Evolutionary conservation across 1,284 basidiomycete species (phyloP), one percentile per base, ranked within the genome.

Genomic region (Cutaneotrichosporon mucoides): DNA sequence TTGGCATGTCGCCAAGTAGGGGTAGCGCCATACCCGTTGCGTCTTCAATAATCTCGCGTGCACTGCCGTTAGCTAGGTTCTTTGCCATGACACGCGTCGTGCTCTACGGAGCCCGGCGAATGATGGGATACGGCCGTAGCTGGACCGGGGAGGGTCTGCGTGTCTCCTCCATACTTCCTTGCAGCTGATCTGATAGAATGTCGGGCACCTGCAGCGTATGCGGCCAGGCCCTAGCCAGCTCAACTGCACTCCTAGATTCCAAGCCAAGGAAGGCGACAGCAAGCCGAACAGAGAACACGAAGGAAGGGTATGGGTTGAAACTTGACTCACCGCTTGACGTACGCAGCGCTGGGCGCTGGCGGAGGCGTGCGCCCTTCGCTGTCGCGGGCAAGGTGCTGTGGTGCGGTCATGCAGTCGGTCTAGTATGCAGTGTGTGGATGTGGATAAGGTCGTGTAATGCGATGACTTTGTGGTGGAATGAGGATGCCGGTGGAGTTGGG

Each of bases 281-380:
- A 40, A 40, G 43, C 43, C 43, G 15, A n/a, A 24, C 24, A 24
- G 24, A 24, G 24, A 24, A 24, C 24, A 24, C 24, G 24, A 24
- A 24, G 24, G 24, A 24, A 24, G 24, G 24, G 24, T 24, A 24
- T 24, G 24, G 24, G 24, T 24, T 24, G 24, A 24, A 24, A 35
- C 8, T 12, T 40, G 51, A 74, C 80, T 55, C 55, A 91, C 90
- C 89, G 85, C 83, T 90, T 90, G 47, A 89, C 89, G 78, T 83
- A 92, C 37, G 88, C 90, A 67, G 90, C 89, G 62, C 90, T 92
- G 57, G 90, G 89, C 24, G 90, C 90, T 54, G 89, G 90, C 62
- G 89, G 89, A 61, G 90, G 89, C 3, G 90, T 71, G 56, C 66
- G 66, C 12, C 68, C 66, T 52, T 71, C 68, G 37, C 53, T 7